Evolutionary conservation across 2,329 filamentous ascomycete genomes (phyloP).

Genomic region (Domatiomyces catenatus): DNA sequence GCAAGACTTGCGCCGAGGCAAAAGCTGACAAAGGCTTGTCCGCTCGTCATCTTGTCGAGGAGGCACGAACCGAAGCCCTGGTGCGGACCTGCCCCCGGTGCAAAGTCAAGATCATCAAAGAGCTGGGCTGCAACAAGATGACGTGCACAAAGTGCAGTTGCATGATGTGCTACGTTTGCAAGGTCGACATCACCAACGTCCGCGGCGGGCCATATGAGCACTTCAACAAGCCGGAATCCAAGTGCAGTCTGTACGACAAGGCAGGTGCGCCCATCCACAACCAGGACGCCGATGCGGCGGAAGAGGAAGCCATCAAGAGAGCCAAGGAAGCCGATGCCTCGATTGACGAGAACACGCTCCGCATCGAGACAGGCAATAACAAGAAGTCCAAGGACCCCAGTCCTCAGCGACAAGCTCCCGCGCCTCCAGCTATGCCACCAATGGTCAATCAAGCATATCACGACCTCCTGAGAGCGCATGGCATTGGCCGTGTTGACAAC

Average conservation of each 20-base stretch:
- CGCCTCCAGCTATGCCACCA: background rate
- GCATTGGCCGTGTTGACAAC: background rate
- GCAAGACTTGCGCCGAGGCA: slow-evolving; percentile 54
- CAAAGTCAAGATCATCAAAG: slow-evolving; percentile 63
- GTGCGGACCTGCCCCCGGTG: slow-evolving; percentile 55
- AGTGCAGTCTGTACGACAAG: slow-evolving; percentile 55
- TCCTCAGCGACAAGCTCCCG: background rate
- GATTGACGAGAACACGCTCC: slow-evolving; percentile 12
- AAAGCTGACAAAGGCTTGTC: slow-evolving; percentile 44
- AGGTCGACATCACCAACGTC: slow-evolving; percentile 36
- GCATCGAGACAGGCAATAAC: slow-evolving; percentile 8
- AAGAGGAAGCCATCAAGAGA: slow-evolving; percentile 19
- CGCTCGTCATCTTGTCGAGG: slow-evolving; percentile 55
- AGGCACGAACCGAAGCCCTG: slow-evolving; percentile 68
- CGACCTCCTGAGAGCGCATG: background rate
- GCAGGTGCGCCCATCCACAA: slow-evolving; percentile 19
- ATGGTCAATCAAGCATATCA: background rate
- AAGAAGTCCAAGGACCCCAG: background rate
- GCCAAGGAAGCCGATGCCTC: slow-evolving; percentile 18
- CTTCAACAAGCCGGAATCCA: slow-evolving; percentile 34
- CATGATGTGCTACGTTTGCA: slow-evolving; percentile 47
- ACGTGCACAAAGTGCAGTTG: slow-evolving; percentile 46
- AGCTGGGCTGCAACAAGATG: slow-evolving; percentile 73
- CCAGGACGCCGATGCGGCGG: slow-evolving; percentile 20
- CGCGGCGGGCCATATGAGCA: slow-evolving; percentile 47